Percentiles rank a stretch among this genome's conserved stretches.
phyloP scores from a whole-genome alignment of 805 yeast genomes.

The Wickerhamomyces xylosicus region DNA sequence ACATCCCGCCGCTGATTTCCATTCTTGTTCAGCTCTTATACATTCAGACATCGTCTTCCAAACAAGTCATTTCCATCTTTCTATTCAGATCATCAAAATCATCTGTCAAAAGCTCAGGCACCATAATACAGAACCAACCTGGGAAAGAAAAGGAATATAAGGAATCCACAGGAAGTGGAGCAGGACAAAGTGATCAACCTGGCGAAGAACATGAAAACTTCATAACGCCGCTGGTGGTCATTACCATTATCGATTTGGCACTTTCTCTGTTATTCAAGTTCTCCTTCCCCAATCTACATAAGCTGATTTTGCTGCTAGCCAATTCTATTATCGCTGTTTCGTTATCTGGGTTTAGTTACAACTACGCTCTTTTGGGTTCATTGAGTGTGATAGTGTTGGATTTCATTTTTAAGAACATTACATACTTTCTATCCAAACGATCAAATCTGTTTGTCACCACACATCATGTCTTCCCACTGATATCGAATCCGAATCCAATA shows the following conservation, averaged over 20 bases:
- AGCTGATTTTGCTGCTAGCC: conserved; percentile 14
- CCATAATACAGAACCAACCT: not conserved
- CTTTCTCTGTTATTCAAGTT: conserved; percentile 10
- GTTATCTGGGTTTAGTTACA: conserved; percentile 11
- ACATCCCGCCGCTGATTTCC: conserved; percentile 16
- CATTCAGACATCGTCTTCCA: conserved; percentile 13
- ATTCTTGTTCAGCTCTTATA: conserved; percentile 8
- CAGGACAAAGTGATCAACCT: not conserved
- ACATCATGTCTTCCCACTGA: not conserved
- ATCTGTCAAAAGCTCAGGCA: not conserved
- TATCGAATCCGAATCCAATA: conserved; percentile 1
- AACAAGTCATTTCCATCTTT: conserved; percentile 4
- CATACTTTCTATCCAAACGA: conserved; percentile 4
- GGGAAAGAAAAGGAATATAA: not conserved
- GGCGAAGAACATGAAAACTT: conserved; percentile 4
- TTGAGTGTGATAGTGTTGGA: conserved; percentile 8
- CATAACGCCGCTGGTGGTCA: conserved; percentile 8
- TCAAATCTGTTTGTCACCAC: conserved; percentile 4
- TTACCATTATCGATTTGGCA: conserved; percentile 11
- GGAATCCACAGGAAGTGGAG: not conserved
- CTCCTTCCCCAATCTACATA: conserved; percentile 15
- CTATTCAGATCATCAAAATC: not conserved
- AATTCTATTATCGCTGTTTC: conserved; percentile 15
- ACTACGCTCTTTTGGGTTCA: conserved; percentile 6
- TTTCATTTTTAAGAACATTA: conserved; percentile 4